Base-by-base conservation (phyloP, 495 filamentous ascomycete species). In the Geopyxis carbonaria region DNA sequence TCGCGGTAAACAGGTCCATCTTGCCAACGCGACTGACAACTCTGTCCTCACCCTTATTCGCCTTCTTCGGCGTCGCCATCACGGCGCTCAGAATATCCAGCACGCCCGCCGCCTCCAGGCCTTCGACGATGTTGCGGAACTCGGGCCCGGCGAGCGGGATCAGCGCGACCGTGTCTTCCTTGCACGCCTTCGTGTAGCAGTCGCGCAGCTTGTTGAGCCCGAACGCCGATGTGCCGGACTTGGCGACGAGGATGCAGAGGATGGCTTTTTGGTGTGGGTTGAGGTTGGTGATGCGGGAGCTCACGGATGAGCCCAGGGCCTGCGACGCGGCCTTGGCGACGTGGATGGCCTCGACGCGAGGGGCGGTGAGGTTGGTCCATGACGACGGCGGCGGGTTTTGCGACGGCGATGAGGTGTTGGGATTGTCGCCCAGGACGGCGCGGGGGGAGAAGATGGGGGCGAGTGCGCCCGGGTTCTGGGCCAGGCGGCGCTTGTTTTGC, bases 241-340 rank as follows among this genome's bases (percentile, higher is more conserved):
- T 68, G 1, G 83, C 80, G 32, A 84, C 63, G 20, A 95, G 64
- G 0, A 86, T 70, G 59, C 91, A 95, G 18, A 99, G 69, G 5
- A 82, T 84, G 2, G 86, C 89, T 58, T 93, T 99, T 63, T 95
- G 91, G 49, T 99, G 89, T 0, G 95, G 67, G 51, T 94, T 95
- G 30, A 99, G 67, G 1, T 72, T 72, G 58, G 80, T 77, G 4
- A 99, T 69, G 38, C 89, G 70, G 45, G 92, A 80, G 8, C 64
- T 68, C 9, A 83, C 74, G 23, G 82, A 84, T 48, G 92, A 81
- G 47, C 80, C 76, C 47, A 95, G 89, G 13, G 80, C 75, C 0
- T 81, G 68, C 0, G 87, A 76, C 0, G 91, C 84, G 45, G 95
- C 73, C 35, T 80, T 80, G 44, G 86, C 87, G 33, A 99, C 70